Conservation (phyloP, 2,329 filamentous ascomycete species). For the Colletotrichum abscissum region DNA sequence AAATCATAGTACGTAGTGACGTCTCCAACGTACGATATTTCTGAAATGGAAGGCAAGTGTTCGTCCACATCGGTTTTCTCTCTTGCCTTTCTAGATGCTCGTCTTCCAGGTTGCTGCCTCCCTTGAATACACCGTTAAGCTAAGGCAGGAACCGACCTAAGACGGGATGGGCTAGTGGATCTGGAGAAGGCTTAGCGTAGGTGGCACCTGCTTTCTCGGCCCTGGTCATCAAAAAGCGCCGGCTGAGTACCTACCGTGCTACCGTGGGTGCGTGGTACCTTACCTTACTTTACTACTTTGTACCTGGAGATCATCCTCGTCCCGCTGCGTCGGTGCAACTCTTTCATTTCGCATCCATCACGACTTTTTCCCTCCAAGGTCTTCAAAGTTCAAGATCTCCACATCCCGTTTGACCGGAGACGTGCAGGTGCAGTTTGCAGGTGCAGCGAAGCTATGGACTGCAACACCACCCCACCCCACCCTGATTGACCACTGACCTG, state of each 20-base stretch:
- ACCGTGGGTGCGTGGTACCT: background rate
- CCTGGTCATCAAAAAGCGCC: conserved; percentile 1
- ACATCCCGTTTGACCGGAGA: background rate
- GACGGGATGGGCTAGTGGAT: background rate
- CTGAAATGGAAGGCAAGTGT: background rate
- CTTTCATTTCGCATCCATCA: conserved; percentile 26
- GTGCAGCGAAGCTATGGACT: background rate
- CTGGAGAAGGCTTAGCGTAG: background rate
- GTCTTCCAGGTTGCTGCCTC: background rate
- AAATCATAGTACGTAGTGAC: background rate
- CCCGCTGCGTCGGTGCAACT: conserved; percentile 23
- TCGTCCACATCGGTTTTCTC: background rate
- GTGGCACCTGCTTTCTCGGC: background rate
- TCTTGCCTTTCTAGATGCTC: background rate
- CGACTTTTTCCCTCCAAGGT: background rate
- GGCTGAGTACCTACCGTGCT: background rate
- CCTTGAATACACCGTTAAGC: conserved; percentile 10
- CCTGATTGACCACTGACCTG: background rate
- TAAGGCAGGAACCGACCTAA: background rate
- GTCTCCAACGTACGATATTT: background rate
- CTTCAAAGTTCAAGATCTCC: background rate
- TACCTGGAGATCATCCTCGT: conserved; percentile 1
- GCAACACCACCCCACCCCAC: background rate
- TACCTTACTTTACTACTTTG: background rate
- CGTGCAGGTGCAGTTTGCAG: background rate